These are phyloP conservation scores for Lactuca sativa DNA, from an alignment of 129 eudicot species.

Conservation along the genomic window DNA sequence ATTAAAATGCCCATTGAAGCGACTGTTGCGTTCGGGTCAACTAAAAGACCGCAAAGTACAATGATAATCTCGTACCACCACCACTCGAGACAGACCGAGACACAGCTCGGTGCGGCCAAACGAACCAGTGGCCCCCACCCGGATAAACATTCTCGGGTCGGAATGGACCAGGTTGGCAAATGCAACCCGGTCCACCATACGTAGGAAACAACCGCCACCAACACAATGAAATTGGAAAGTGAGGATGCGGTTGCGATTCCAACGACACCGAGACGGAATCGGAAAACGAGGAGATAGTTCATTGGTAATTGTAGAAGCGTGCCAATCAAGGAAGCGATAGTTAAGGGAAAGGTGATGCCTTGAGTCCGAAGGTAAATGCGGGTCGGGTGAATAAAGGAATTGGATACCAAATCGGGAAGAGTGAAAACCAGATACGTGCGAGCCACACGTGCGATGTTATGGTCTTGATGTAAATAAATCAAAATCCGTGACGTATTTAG, in stretches of 20 bases:
- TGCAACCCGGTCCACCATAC: slow-evolving; percentile 54
- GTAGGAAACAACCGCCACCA: slow-evolving; percentile 36
- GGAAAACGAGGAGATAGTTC: slow-evolving; percentile 34
- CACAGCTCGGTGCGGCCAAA: slow-evolving; percentile 74
- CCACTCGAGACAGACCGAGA: slow-evolving; percentile 82
- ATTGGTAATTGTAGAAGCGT: slow-evolving; percentile 53
- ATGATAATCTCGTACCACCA: slow-evolving; percentile 92
- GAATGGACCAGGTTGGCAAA: slow-evolving; percentile 54
- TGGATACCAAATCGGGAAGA: slow-evolving; percentile 60
- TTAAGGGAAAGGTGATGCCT: slow-evolving; percentile 70
- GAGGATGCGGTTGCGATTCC: slow-evolving; percentile 65
- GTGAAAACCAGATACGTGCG: slow-evolving; percentile 47
- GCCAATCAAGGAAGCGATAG: slow-evolving; percentile 47
- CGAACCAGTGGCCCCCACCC: slow-evolving; percentile 61
- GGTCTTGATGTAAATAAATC: slow-evolving; percentile 50
- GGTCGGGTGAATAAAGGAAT: slow-evolving; percentile 62
- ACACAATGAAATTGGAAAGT: slow-evolving; percentile 42
- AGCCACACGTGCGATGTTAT: slow-evolving; percentile 42
- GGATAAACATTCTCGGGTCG: slow-evolving; percentile 52
- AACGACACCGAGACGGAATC: slow-evolving; percentile 39
- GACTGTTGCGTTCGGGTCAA: slow-evolving; percentile 58
- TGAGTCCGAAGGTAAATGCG: slow-evolving; percentile 84
- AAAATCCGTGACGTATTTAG: slow-evolving; percentile 46
- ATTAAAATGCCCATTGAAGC: slow-evolving; percentile 80
- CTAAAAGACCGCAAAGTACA: slow-evolving; percentile 61